phyloP scores from a whole-genome alignment of 2,329 filamentous ascomycete species.

The Diaporthe aspalathi region DNA sequence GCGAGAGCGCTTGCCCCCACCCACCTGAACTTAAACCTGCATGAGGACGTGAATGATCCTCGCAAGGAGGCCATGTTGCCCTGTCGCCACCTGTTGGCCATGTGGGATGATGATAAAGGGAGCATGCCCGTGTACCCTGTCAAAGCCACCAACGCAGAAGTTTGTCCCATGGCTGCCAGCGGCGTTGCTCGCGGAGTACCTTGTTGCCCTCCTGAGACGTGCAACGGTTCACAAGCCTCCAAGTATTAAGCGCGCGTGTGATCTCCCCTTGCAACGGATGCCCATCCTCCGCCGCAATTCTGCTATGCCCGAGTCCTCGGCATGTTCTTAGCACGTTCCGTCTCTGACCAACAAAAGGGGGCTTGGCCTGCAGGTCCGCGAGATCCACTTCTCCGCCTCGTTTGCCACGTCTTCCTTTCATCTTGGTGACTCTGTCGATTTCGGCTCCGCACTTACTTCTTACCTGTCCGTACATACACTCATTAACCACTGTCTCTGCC shows the following conservation, averaged over 20 bases:
- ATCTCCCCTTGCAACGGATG: slow-evolving; percentile 8
- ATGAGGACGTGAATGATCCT: background rate
- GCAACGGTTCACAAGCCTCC: slow-evolving; percentile 9
- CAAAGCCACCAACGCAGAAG: background rate
- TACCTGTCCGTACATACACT: background rate
- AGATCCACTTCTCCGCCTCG: background rate
- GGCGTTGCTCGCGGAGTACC: background rate
- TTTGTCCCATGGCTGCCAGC: background rate
- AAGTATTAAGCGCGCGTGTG: slow-evolving; percentile 16
- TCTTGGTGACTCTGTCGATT: background rate
- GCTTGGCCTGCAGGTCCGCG: background rate
- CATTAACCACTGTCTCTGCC: background rate
- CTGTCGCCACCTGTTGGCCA: background rate
- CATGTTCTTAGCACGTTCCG: background rate
- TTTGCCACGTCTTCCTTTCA: background rate
- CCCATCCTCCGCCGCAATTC: background rate
- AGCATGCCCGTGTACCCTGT: background rate
- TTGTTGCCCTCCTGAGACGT: background rate
- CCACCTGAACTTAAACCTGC: background rate
- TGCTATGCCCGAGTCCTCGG: background rate
- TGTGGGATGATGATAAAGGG: background rate
- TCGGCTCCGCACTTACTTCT: background rate
- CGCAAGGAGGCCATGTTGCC: background rate
- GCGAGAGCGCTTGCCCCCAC: background rate
- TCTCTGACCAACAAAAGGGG: slow-evolving; percentile 12